A percentile compares a stretch with the other conserved stretches of the same genome.
Conservation (phyloP, 495 filamentous ascomycete genomes). For the Tuber aestivum region DNA sequence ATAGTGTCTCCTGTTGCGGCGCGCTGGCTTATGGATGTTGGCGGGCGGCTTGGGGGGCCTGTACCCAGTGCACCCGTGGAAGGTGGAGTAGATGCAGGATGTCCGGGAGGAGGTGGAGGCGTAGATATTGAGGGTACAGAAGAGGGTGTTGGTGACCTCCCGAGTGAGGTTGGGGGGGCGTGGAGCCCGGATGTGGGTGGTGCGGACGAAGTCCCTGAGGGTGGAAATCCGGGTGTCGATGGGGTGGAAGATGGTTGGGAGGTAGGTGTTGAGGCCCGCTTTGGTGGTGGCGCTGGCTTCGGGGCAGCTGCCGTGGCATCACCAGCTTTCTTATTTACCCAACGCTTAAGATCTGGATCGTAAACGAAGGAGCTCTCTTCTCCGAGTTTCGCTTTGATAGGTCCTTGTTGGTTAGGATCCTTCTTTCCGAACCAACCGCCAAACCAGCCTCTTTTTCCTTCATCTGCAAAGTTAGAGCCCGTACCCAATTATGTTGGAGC, state of each 20-base stretch:
- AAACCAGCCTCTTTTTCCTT: slow-evolving; percentile 77
- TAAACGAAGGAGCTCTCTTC: slow-evolving; percentile 91
- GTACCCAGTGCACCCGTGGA: slow-evolving; percentile 12
- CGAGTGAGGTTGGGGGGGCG: slow-evolving; percentile 12
- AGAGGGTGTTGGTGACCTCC: slow-evolving; percentile 30
- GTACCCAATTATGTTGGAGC: not conserved
- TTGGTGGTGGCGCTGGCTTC: slow-evolving; percentile 45
- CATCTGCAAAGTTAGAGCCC: slow-evolving; percentile 22
- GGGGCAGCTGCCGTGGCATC: slow-evolving; percentile 53
- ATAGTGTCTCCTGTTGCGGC: slow-evolving; percentile 34
- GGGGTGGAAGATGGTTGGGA: slow-evolving; percentile 33
- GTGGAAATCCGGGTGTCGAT: slow-evolving; percentile 40
- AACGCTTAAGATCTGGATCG: slow-evolving; percentile 88
- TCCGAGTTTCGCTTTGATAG: slow-evolving; percentile 89
- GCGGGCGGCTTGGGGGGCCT: slow-evolving; percentile 41
- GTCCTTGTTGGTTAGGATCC: slow-evolving; percentile 49
- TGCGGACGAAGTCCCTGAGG: slow-evolving; percentile 46
- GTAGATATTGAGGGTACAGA: slow-evolving; percentile 28
- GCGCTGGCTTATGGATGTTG: slow-evolving; percentile 39
- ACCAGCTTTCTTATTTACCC: slow-evolving; percentile 92
- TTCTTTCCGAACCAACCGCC: slow-evolving; percentile 68
- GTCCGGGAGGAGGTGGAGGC: slow-evolving; percentile 32
- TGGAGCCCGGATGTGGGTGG: slow-evolving; percentile 13
- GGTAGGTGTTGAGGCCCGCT: slow-evolving; percentile 42
- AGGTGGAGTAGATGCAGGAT: slow-evolving; percentile 20